These are phyloP conservation scores for Urochloa ruziziensis DNA, from an alignment of 176 grass and related monocot genomes.

Conservation along the genomic window DNA sequence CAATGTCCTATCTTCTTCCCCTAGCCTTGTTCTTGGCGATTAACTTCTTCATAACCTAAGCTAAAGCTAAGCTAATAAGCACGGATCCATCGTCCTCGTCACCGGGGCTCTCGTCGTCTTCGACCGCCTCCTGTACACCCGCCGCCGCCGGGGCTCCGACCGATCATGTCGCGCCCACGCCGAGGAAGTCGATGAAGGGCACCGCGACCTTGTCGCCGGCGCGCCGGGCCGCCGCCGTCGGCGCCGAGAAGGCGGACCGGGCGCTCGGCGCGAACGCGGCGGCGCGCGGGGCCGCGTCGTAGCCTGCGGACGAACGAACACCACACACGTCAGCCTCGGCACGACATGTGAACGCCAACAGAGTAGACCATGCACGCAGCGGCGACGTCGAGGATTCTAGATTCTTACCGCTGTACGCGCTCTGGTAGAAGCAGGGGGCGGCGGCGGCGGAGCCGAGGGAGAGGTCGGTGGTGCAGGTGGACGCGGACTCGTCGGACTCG, in stretches of 20 bases:
- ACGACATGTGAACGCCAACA: neutral
- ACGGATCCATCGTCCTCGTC: neutral
- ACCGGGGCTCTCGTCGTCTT: neutral
- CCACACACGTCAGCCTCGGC: neutral
- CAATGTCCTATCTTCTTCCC: slow-evolving; percentile 1
- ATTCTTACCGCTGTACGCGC: neutral
- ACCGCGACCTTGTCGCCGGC: slow-evolving; percentile 27
- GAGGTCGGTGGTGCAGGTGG: slow-evolving; percentile 84
- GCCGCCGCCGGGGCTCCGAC: neutral
- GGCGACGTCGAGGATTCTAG: neutral
- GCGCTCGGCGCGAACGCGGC: slow-evolving; percentile 37
- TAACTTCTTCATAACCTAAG: neutral
- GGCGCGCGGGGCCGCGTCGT: slow-evolving; percentile 35
- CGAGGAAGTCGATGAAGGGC: slow-evolving; percentile 82
- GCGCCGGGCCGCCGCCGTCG: neutral
- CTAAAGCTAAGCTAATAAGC: neutral
- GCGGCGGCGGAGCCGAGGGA: slow-evolving; percentile 55
- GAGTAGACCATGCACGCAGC: slow-evolving; percentile 12
- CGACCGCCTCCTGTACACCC: slow-evolving; percentile 33
- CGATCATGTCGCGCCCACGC: slow-evolving; percentile 60
- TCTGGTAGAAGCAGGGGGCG: slow-evolving; percentile 41
- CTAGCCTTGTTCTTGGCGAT: neutral
- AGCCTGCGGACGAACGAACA: slow-evolving; percentile 7
- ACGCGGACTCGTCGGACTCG: slow-evolving; percentile 70
- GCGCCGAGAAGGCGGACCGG: slow-evolving; percentile 46